Evolutionary conservation across 441 rosid genomes (phyloP).

Genomic region (Manihot esculenta): DNA sequence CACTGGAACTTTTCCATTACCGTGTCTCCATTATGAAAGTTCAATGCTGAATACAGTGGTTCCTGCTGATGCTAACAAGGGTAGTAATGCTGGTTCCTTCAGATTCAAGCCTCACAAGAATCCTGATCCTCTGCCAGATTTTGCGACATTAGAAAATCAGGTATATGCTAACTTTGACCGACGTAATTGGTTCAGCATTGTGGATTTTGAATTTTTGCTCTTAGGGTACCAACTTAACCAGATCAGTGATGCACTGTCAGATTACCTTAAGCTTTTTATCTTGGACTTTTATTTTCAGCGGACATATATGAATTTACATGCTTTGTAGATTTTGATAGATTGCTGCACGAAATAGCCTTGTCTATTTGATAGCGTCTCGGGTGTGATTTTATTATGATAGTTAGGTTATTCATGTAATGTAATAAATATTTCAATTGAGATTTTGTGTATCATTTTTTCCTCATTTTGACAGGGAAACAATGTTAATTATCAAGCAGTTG

Average conservation of each 20-base stretch:
- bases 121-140: slow-evolving; percentile 25
- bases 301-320: background rate
- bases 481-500: slow-evolving; percentile 28
- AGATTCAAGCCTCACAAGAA: slow-evolving; percentile 27
- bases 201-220: background rate
- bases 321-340: background rate
- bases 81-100: slow-evolving; percentile 23
- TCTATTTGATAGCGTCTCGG: background rate
- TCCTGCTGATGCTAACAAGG: slow-evolving; percentile 22
- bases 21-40: slow-evolving; percentile 29
- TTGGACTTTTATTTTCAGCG: background rate
- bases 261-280: background rate
- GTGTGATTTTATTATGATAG: background rate
- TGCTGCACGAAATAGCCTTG: background rate
- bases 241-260: background rate
- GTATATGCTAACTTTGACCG: slow-evolving; percentile 21
- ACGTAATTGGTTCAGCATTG: background rate
- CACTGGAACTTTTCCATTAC: slow-evolving; percentile 45
- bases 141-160: slow-evolving; percentile 36
- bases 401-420: background rate
- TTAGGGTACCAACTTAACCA: background rate
- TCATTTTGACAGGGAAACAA: slow-evolving; percentile 26
- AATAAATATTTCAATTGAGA: slow-evolving; percentile 5
- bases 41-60: slow-evolving; percentile 19
- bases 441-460: background rate